These are phyloP conservation scores for Aspergillus transmontanensis DNA, from an alignment of 2,329 filamentous ascomycete species.

Conservation along the genomic window DNA sequence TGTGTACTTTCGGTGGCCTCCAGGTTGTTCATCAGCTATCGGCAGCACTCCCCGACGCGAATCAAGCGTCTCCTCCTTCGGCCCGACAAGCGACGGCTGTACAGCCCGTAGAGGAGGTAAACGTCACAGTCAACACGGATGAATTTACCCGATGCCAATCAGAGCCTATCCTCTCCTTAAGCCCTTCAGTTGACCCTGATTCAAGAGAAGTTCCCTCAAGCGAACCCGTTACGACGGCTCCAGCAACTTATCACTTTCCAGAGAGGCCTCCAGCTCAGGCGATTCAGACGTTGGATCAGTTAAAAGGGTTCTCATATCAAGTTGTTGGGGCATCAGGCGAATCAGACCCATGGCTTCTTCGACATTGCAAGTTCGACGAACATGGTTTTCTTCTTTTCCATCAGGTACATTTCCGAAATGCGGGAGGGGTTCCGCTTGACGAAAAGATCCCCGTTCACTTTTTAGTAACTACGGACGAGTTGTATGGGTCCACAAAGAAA, in stretches of 20 bases:
- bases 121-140: background rate
- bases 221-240: background rate
- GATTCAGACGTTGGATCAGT: conserved; percentile 26
- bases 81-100: background rate
- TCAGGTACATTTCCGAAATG: conserved; percentile 33
- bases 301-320: conserved; percentile 27
- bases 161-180: background rate
- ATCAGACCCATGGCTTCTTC: conserved; percentile 36
- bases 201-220: conserved; percentile 4
- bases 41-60: background rate
- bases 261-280: conserved; percentile 10
- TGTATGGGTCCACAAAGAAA: conserved; percentile 15
- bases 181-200: background rate
- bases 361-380: conserved; percentile 34
- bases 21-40: background rate
- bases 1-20: background rate
- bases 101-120: background rate
- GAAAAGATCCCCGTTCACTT: conserved; percentile 32
- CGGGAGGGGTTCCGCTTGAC: conserved; percentile 30
- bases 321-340: conserved; percentile 33
- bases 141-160: background rate
- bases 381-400: conserved; percentile 29
- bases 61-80: background rate
- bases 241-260: background rate
- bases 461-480: conserved; percentile 14